Evolutionary conservation across 2,329 filamentous ascomycete genomes (phyloP).

Genomic region (Clonostachys solani): DNA sequence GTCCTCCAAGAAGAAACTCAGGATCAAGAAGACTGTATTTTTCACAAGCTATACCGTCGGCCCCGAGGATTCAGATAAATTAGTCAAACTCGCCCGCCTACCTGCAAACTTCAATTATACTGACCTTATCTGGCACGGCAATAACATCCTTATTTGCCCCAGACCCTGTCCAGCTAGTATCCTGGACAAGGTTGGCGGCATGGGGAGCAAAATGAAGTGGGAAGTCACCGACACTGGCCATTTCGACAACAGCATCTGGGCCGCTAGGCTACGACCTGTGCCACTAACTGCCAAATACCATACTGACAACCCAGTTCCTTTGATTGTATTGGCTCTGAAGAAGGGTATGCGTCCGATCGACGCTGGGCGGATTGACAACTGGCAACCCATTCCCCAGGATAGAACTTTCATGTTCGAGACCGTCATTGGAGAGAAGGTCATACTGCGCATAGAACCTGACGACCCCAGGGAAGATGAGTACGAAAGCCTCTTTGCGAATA

Average conservation of each 20-base stretch:
- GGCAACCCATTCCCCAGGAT: slow-evolving; percentile 71
- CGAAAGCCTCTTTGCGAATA: slow-evolving; percentile 59
- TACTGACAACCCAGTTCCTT: slow-evolving; percentile 73
- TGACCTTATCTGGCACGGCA: slow-evolving; percentile 78
- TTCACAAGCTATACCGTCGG: slow-evolving; percentile 90
- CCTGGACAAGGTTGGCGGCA: slow-evolving; percentile 79
- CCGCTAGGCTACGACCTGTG: slow-evolving; percentile 72
- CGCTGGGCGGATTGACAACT: slow-evolving; percentile 75
- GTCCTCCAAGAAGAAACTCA: slow-evolving; percentile 41
- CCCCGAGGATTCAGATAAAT: slow-evolving; percentile 63
- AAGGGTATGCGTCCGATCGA: slow-evolving; percentile 75
- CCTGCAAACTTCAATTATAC: slow-evolving; percentile 29
- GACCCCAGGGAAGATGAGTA: slow-evolving; percentile 56
- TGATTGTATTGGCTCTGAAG: slow-evolving; percentile 78
- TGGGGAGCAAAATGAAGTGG: slow-evolving; percentile 81
- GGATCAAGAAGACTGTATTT: slow-evolving; percentile 82
- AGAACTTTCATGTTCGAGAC: slow-evolving; percentile 76
- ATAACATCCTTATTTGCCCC: slow-evolving; percentile 86
- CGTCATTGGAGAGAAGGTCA: slow-evolving; percentile 79
- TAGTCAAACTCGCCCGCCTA: slow-evolving; percentile 66
- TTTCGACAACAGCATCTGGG: slow-evolving; percentile 82
- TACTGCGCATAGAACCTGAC: slow-evolving; percentile 77
- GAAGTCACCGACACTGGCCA: slow-evolving; percentile 72
- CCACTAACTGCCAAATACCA: slow-evolving; percentile 64
- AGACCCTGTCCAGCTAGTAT: slow-evolving; percentile 68